Conservation (phyloP, 148 eudicot genomes). For the Fagopyrum esculentum region DNA sequence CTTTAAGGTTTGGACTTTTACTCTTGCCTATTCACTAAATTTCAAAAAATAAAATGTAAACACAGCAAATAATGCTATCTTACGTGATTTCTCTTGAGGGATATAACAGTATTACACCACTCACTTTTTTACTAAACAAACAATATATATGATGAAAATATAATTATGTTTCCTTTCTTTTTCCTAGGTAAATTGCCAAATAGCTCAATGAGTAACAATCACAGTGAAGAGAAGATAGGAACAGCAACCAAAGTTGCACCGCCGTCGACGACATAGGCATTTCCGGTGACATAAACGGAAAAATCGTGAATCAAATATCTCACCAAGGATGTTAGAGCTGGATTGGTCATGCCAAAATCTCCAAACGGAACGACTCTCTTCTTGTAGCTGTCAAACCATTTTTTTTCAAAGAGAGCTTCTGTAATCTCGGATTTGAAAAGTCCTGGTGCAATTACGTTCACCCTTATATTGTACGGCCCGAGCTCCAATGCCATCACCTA, state of each 20-base stretch:
- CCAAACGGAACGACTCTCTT: constrained; percentile 33
- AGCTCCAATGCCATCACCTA: constrained; percentile 44
- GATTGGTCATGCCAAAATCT: constrained; percentile 42
- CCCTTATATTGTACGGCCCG: constrained; percentile 47
- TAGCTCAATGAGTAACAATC: not conserved
- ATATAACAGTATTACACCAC: too few relatives aligned
- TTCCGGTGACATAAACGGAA: constrained; percentile 55
- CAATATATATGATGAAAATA: too few relatives aligned
- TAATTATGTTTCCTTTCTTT: too few relatives aligned
- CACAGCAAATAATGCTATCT: too few relatives aligned
- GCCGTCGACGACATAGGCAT: constrained; percentile 48
- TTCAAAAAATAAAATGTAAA: too few relatives aligned
- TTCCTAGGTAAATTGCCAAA: too few relatives aligned
- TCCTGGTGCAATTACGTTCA: constrained; percentile 64
- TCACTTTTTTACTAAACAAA: too few relatives aligned
- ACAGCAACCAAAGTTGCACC: constrained; percentile 53
- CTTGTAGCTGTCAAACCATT: constrained; percentile 45
- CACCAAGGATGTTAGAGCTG: constrained; percentile 59
- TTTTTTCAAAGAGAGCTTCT: constrained; percentile 37
- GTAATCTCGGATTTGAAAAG: constrained; percentile 68
- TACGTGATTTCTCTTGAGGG: too few relatives aligned
- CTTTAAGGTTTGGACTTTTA: too few relatives aligned
- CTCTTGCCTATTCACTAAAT: too few relatives aligned
- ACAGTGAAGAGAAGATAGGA: constrained; percentile 67
- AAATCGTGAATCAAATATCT: constrained; percentile 62